Evolutionary conservation across 1,139 yeast genomes (phyloP), one percentile per base, ranked within the genome.

Genomic region (Saccharomyces pastorianus): DNA sequence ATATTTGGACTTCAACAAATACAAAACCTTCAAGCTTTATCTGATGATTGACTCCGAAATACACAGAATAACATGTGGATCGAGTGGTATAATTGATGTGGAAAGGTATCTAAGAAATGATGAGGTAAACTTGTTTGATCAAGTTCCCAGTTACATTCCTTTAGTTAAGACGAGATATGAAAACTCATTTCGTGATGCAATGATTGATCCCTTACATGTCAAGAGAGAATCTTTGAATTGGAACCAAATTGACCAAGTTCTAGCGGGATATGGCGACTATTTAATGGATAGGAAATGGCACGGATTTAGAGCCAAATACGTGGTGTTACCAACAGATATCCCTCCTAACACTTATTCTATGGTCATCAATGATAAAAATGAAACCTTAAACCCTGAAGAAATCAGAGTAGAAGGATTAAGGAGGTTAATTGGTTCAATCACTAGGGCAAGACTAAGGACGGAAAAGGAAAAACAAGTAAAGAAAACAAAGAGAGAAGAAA

Each of bases 211-310:
- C 3, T 73, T 81, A 20, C 79, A 79, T 53, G 76, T 75, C 4
- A 74, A 75, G 48, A 78, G 87, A 1, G 72, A 80, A 47, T 75
- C 76, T 17, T 80, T 83, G 58, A 90, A 91, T 59, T 95, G 99
- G 99, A 91, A 91, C 63, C 86, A 85, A 59, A 77, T 90, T 58
- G 99, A 95, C 71, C 97, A 90, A 66, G 78, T 82, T 27, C 71
- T 93, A 26, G 96, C 98, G 1, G 99, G 99, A 0, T 88, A 85
- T 68, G 90, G 85, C 42, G 96, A 88, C 63, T 80, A 82, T 1
- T 73, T 78, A 9, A 63, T 73, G 63, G 78, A 80, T 27, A 76
- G 81, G 44, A 78, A 77, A n/a, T 76, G 79, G 52, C 79, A 79
- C 55, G 79, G 80, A 51, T 86, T 83, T 67, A 76, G 85, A 55